Evolutionary conservation across 2,329 filamentous ascomycete genomes (phyloP).

Genomic region (Fusarium azukiicola): DNA sequence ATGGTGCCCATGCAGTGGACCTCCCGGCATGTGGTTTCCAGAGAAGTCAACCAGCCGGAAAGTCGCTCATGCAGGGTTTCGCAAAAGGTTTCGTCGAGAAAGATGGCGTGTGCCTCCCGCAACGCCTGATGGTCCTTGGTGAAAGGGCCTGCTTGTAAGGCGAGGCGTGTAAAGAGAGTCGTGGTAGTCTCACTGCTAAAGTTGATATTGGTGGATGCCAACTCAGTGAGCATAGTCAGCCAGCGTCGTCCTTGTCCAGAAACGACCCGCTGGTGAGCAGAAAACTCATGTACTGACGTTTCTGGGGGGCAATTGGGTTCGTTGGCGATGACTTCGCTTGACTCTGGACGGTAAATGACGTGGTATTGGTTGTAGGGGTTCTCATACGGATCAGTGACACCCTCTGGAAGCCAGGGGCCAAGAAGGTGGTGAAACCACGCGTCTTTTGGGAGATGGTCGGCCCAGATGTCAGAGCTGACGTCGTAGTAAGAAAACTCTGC

Average conservation of each 20-base stretch:
- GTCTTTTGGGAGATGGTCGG: conserved; percentile 24
- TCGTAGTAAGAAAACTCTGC: conserved; percentile 48
- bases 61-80: conserved; percentile 70
- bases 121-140: conserved; percentile 55
- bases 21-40: conserved; percentile 80
- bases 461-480: conserved; percentile 34
- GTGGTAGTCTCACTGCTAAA: conserved; percentile 76
- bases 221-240: conserved; percentile 71
- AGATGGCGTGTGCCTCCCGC: conserved; percentile 71
- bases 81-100: conserved; percentile 74
- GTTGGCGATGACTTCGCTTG: conserved; percentile 75
- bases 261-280: conserved; percentile 71
- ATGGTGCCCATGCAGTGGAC: conserved; percentile 77
- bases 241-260: conserved; percentile 71
- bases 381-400: conserved; percentile 40
- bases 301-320: conserved; percentile 70
- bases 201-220: conserved; percentile 77
- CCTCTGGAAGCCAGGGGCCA: conserved; percentile 53
- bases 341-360: conserved; percentile 67
- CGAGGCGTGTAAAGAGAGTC: conserved; percentile 72
- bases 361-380: not conserved
- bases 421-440: conserved; percentile 31
- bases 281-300: conserved; percentile 74
- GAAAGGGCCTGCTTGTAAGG: conserved; percentile 76
- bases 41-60: conserved; percentile 62